Base-by-base conservation (phyloP, 805 yeast genomes). In the Dipodascus geniculatus region DNA sequence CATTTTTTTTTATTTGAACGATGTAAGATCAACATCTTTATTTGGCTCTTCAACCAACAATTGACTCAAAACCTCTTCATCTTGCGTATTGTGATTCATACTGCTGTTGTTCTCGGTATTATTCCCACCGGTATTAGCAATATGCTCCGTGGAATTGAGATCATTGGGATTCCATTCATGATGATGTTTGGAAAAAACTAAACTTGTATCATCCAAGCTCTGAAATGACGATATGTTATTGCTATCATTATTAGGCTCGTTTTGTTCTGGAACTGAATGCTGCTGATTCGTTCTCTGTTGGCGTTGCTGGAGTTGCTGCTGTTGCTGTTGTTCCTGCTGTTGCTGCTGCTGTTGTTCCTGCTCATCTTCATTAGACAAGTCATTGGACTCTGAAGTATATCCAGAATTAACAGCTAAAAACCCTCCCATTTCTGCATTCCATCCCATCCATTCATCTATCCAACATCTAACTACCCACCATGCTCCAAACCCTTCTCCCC, bases 391-490 rank as follows among this genome's bases (percentile, higher is more conserved):
- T 16, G 19, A 22, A 28, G 19, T 8, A 38, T 42, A 23, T 19
- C 42, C 48, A 38, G 44, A 11, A 48, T 51, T 52, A 11, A 38
- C 50, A 22, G 56, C 48, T 23, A 68, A 51, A 51, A 66, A 66
- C 19, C 67, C 68, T 17, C 67, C 65, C 55, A 63, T 66, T 61
- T 83, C 88, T 23, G 83, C 82, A 54, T 77, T 68, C 81, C 87
- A 82, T 1, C 75, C 75, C 56, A 83, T 70, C 74, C 79, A 84
- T 61, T 85, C 91, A 61, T 82, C 87, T 3, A 81, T 70, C 89
- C 91, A 85, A 63, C 88, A 81, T 54, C 85, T 71, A 2, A 83
- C 71, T 48, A 79, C 74, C 87, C 88, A 84, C 91, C 91, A 85
- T 1, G 81, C 78, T 8, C 81, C 81, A 63, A 85, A 82, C 1